Base-by-base conservation (phyloP, 768 basidiomycete genomes). In the Asterophora lycoperdoides region DNA sequence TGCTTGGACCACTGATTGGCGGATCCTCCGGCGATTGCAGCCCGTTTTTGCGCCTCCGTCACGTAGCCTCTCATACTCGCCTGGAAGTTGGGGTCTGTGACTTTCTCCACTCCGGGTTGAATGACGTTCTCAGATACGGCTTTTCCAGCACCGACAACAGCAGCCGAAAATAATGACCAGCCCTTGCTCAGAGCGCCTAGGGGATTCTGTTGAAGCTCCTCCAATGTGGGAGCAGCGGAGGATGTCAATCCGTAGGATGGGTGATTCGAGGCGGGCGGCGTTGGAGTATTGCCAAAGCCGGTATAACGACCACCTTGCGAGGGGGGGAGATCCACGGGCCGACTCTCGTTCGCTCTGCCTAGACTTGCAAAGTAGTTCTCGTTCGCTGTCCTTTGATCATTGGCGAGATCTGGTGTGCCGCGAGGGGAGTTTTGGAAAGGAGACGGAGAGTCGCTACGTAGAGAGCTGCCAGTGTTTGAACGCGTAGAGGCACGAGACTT, bases 131-230 rank as follows among this genome's bases (percentile, higher is more conserved):
- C 89, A 55, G 81, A 79, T 41, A 97, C 89, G 14, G 69, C 86
- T 58, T 81, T 81, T 5, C 83, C 78, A 15, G 93, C 93, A 43
- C 85, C 88, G 1, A 69, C 79, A 11, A 98, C 84, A 29, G 84
- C 93, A 0, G 88, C 78, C 23, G 91, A 87, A 62, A 99, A 86
- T n/a, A 98, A 68, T 19, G 92, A 91, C 96, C 96, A 98, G 38
- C 94, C 93, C 71, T 97, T 97, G 59, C 81, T 81, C 11, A 97
- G 67, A 0, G 95, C 94, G 8, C 80, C 83, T 32, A 86, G 66
- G 0, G 95, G 95, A 61, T 92, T 91, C 38, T 86, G 81, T 63
- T 95, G 90, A 26, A 98, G 68, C 15, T 99, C 94, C 35, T 72
- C 66, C 2, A 97, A 62, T 0, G 83, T 77, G 0, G 95, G 95